Evolutionary conservation across 805 yeast genomes (phyloP), one percentile per base, ranked within the genome.

Genomic region (Cyberlindnera nakhonratchasimensis): DNA sequence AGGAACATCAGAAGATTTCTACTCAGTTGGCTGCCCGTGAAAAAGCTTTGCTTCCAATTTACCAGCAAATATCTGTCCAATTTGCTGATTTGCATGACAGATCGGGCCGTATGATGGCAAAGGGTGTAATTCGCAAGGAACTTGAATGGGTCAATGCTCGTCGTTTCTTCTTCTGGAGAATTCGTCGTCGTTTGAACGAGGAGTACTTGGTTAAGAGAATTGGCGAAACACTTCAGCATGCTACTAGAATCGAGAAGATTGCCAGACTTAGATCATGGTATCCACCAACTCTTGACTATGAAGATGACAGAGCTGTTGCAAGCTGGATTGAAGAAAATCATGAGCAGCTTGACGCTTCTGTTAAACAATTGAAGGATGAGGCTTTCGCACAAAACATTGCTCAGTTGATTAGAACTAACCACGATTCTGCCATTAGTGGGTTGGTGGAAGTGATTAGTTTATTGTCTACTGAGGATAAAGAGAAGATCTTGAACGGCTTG

Each of bases 11-110:
- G 34, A 73, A 72, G 48, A 60, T 86, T 42, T 72, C 86, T 38
- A 75, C 79, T 45, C 70, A 86, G 64, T 66, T 93, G 52, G 74
- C 75, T 39, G 85, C 76, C 29, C 85, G 99, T 63, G 98, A 93
- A 68, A 75, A 76, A 63, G 71, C 67, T 29, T 72, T 93, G 60
- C 64, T 87, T 54, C 98, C 98, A 54, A 77, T 91, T 50, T 95
- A 95, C 67, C 80, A 82, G 50, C 98, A 93, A 71, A 75, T 93
- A 43, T 83, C 95, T 35, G 86, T 91, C 41, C 98, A 93, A 69
- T 93, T 90, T 69, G 99, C 98, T 37, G 99, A 93, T 65, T 76
- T 93, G 62, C 99, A 93, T 62, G 99, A 93, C 65, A 81, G 97
- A 70, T 82, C 97, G 12, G 96, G 93, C 28, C 91, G 99, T 69